Conservation (phyloP, 345 rosid genomes). For the Alliaria petiolata region DNA sequence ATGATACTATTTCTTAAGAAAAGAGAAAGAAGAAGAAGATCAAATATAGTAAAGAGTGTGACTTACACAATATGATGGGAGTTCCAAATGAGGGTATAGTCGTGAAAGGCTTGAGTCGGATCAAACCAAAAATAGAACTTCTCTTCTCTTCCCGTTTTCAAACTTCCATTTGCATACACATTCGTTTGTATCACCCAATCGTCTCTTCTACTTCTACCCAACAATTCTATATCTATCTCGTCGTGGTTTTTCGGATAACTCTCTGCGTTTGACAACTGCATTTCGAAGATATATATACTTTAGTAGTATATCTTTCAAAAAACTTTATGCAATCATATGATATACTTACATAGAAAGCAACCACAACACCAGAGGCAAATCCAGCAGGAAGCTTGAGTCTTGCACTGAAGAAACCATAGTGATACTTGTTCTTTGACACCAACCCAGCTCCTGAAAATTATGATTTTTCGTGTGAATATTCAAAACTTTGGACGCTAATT, state of each 20-base stretch:
- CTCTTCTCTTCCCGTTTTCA: constrained; percentile 81
- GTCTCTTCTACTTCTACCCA: constrained; percentile 73
- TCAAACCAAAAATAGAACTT: constrained; percentile 93
- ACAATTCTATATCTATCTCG: constrained; percentile 85
- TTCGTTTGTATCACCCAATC: constrained; percentile 89
- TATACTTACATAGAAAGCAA: constrained; percentile 81
- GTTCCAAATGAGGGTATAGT: constrained; percentile 88
- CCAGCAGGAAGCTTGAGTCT: constrained; percentile 85
- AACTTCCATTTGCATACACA: constrained; percentile 75
- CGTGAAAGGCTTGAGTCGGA: constrained; percentile 66
- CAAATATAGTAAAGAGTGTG: background rate
- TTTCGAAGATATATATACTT: background rate
- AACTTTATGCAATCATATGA: too few species aligned
- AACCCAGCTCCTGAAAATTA: constrained; percentile 69
- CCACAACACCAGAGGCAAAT: constrained; percentile 83
- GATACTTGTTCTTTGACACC: constrained; percentile 47
- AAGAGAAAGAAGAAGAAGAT: background rate
- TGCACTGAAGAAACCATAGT: constrained; percentile 84
- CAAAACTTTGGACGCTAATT: background rate
- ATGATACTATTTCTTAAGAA: too few species aligned
- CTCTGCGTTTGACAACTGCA: constrained; percentile 78
- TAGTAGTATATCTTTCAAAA: too few species aligned
- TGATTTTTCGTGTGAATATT: background rate
- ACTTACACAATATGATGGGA: constrained; percentile 73
- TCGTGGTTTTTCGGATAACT: constrained; percentile 70